Conservation (phyloP, 2,329 filamentous ascomycete genomes). For the Hymenoscyphus repandus region DNA sequence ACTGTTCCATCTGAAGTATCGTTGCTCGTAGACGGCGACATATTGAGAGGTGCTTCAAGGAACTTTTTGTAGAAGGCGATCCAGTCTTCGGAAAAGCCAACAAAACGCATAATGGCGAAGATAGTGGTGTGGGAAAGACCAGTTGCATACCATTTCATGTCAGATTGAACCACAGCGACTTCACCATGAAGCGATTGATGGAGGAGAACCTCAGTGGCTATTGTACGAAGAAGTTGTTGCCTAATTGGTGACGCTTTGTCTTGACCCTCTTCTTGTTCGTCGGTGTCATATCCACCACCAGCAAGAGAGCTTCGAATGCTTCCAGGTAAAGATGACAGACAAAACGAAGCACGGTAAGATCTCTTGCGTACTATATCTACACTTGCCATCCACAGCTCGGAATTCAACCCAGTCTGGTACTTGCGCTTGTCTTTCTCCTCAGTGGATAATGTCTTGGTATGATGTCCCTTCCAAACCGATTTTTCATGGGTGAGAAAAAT, state of each 20-base stretch:
- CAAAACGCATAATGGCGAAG: constrained; percentile 48
- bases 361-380: constrained; percentile 17
- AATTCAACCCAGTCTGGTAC: background rate
- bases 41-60: constrained; percentile 52
- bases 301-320: constrained; percentile 39
- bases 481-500: background rate
- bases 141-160: constrained; percentile 49
- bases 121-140: constrained; percentile 54
- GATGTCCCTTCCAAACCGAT: constrained; percentile 7
- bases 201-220: constrained; percentile 50
- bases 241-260: constrained; percentile 43
- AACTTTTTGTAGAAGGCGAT: constrained; percentile 54
- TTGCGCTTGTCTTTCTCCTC: constrained; percentile 2
- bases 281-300: constrained; percentile 37
- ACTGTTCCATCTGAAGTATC: constrained; percentile 25
- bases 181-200: constrained; percentile 41
- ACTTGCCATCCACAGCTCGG: no score
- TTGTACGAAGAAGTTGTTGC: constrained; percentile 49
- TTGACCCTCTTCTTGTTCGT: constrained; percentile 10
- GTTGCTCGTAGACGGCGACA: constrained; percentile 33
- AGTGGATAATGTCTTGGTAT: background rate
- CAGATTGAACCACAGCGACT: constrained; percentile 49
- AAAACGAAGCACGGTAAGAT: constrained; percentile 41
- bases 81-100: constrained; percentile 53
- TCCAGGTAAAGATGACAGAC: constrained; percentile 48